Evolutionary conservation across 1,284 basidiomycete species (phyloP), one percentile per base, ranked within the genome.

Genomic region (Rhodotorula sp.): DNA sequence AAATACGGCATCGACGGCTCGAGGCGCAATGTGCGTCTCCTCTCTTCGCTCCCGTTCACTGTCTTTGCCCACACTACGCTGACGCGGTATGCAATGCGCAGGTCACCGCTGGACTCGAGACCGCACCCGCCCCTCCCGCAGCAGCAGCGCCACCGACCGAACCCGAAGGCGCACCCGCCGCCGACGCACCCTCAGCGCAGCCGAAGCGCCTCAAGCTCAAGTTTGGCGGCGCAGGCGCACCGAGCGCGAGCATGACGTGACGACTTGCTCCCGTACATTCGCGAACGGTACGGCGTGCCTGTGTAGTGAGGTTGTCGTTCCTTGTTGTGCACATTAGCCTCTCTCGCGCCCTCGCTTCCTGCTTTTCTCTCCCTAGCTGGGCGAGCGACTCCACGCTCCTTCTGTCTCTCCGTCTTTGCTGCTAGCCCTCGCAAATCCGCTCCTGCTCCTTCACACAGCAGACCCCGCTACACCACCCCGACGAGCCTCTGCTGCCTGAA

Each of bases 1-100:
- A 44, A 34, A 14, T 59, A 45, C 23, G 66, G 70, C 16, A 27
- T 72, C 25, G 70, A 72, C 48, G 66, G 66, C 7, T 27, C 44
- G 17, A 16, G 23, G 42, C 60, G 12, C 8, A 44, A 58, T 19
- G 66, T 67, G 60, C 46, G 66, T 62, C 23, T 34, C 34, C 3
- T 34, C 23, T 27, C 34, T 19, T 41, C 41, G 10, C 23, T 16
- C 48, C n/a, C 46, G 4, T 34, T 10, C 17, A n/a, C 23, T 13
- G 12, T 13, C 10, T 12, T 27, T 27, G 10, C 14, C 34, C 2
- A 13, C 9, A 48, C 3, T 25, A 17, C 25, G 10, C 54, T 48
- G 9, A 49, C 27, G 19, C 16, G 21, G 14, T 12, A 1, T 23
- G 3, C 23, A 8, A 1, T 8, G 0, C 12, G 46, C 48, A 45